Base-by-base conservation (phyloP, 768 basidiomycete species). In the Tulasnella sp. region DNA sequence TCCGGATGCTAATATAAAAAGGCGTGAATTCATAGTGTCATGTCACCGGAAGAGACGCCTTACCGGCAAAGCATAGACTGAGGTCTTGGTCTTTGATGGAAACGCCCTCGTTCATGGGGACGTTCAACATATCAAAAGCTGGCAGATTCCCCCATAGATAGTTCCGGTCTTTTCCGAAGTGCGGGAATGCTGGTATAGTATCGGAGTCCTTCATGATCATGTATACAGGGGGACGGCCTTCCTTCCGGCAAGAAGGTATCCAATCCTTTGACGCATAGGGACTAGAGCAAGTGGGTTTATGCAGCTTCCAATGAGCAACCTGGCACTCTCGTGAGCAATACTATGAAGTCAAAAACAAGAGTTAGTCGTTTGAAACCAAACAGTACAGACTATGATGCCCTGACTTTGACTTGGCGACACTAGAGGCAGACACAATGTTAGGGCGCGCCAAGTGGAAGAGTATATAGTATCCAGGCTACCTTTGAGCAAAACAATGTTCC, bases 1-100 rank as follows among this genome's bases (percentile, higher is more conserved):
- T 5, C 88, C 88, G 9, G 88, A 88, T 0, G 87, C 88, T 88
- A 15, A 70, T 15, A 29, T 9, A 29, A 13, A 23, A 57, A 1
- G 2, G n/a, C 16, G 26, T 44, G 10, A 42, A 35, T 20, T 48
- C 9, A 85, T 0, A 20, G 1, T 70, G 51, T 37, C 13, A 39
- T 29, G 13, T 1, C 3, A 23, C 2, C 1, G 51, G 23, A n/a
- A 39, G 35, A 71, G 18, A 20, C 16, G 35, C 18, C 10, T 7
- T 51, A 79, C 78, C 78, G 0, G 61, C 75, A 42, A 79, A 79
- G 35, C 44, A 46, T 18, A 79, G 46, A 18, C 10, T 26, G 0
- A 79, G 26, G 32, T 79, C 76, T 32, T 40, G 29, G 11, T 67
- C 10, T 32, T 69, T 67, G 61, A 73, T 23, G 5, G 39, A 26